phyloP scores from a whole-genome alignment of 306 rosid species.

The Prunus padus region DNA sequence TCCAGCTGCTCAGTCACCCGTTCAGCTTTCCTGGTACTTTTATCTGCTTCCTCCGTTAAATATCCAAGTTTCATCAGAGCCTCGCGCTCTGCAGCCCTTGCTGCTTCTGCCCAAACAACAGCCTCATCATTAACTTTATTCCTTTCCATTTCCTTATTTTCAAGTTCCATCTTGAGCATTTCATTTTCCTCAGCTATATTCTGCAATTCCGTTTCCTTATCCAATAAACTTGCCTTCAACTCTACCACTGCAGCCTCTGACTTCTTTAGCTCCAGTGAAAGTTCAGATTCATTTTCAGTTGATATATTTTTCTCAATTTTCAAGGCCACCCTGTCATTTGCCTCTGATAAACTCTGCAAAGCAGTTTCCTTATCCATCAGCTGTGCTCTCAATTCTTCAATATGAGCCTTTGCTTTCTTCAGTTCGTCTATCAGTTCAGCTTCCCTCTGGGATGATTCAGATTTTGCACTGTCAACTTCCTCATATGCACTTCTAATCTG shows the following conservation, averaged over 20 bases:
- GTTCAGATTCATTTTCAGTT: conserved; percentile 41
- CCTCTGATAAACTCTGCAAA: conserved; percentile 42
- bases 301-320: conserved; percentile 28
- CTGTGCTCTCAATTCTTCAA: conserved; percentile 55
- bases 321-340: conserved; percentile 36
- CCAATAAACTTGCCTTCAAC: conserved; percentile 57
- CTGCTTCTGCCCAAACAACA: conserved; percentile 45
- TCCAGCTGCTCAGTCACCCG: conserved; percentile 83
- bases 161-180: conserved; percentile 47
- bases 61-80: conserved; percentile 58
- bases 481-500: conserved; percentile 78
- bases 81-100: conserved; percentile 63
- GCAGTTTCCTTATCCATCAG: conserved; percentile 59
- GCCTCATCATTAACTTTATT: conserved; percentile 37
- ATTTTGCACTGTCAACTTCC: conserved; percentile 55
- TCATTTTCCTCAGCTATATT: conserved; percentile 55
- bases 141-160: conserved; percentile 43
- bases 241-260: conserved; percentile 50
- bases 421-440: conserved; percentile 54
- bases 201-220: conserved; percentile 59
- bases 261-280: conserved; percentile 40
- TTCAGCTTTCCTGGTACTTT: conserved; percentile 47
- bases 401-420: conserved; percentile 41
- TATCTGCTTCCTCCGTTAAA: conserved; percentile 64
- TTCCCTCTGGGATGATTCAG: conserved; percentile 54